Percentiles rank a stretch among this genome's conserved stretches.
These are phyloP conservation scores for Phytophthora sojae DNA, from an alignment of 352 stramenopile genomes.

Conservation along the genomic window DNA sequence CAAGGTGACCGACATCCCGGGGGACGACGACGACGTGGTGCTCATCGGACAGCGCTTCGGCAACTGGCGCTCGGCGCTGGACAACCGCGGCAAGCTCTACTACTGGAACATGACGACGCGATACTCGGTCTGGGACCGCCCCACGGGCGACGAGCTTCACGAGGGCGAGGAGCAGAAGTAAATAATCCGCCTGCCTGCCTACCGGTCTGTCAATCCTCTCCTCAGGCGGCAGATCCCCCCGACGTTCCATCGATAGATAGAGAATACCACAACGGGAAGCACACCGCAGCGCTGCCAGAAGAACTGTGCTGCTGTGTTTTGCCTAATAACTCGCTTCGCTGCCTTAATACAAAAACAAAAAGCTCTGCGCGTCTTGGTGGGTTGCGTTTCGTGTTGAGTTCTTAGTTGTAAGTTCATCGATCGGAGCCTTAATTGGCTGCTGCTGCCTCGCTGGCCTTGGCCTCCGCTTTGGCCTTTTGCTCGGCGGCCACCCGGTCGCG, in stretches of 20 bases:
- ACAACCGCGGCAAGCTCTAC: slow-evolving; percentile 89
- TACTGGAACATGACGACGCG: slow-evolving; percentile 90
- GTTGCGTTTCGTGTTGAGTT: slow-evolving; percentile 4
- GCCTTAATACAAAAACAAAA: slow-evolving; percentile 30
- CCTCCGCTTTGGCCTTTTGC: slow-evolving; percentile 22
- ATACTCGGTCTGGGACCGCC: slow-evolving; percentile 82
- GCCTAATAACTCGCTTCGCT: slow-evolving; percentile 24
- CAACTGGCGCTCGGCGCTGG: slow-evolving; percentile 86
- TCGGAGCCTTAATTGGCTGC: slow-evolving; percentile 11
- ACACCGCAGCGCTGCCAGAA: slow-evolving; percentile 1
- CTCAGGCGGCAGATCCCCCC: neutral
- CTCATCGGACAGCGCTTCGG: slow-evolving; percentile 85
- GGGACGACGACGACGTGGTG: slow-evolving; percentile 67
- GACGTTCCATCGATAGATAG: slow-evolving; percentile 27
- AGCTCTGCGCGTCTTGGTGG: neutral
- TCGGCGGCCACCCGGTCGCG: slow-evolving; percentile 52
- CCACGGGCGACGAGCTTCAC: slow-evolving; percentile 64
- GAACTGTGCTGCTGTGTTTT: slow-evolving; percentile 20
- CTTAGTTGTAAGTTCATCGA: slow-evolving; percentile 3
- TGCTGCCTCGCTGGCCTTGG: slow-evolving; percentile 6
- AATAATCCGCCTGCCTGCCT: neutral
- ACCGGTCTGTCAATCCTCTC: slow-evolving; percentile 6
- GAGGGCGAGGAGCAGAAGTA: slow-evolving; percentile 58
- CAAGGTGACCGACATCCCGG: slow-evolving; percentile 18
- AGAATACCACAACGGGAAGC: slow-evolving; percentile 7